Conservation (phyloP, 2,329 filamentous ascomycete genomes). For the Fusarium xylarioides region DNA sequence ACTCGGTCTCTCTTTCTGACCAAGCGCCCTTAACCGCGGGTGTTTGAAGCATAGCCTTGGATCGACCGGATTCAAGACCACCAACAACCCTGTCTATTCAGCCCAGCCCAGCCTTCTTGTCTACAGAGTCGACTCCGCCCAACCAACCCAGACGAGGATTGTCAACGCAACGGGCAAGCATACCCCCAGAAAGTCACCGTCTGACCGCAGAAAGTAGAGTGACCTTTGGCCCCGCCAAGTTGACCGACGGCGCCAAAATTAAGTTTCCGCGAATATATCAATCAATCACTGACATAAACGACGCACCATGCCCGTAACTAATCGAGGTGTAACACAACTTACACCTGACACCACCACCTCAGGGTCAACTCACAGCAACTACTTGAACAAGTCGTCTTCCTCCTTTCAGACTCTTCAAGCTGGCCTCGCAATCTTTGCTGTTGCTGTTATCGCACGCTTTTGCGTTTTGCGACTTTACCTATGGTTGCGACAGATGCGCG, state of each 20-base stretch:
- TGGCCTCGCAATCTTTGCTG: constrained; percentile 47
- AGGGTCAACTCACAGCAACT: constrained; percentile 39
- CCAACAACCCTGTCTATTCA: constrained; percentile 42
- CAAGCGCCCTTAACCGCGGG: constrained; percentile 26
- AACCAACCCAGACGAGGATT: constrained; percentile 44
- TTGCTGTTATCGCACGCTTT: constrained; percentile 48
- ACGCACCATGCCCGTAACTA: constrained; percentile 45
- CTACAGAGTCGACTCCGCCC: constrained; percentile 39
- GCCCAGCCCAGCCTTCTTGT: constrained; percentile 38
- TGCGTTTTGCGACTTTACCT: constrained; percentile 39
- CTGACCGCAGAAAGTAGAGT: constrained; percentile 49
- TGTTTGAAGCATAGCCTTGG: constrained; percentile 7
- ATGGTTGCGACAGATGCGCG: constrained; percentile 43
- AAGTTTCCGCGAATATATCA: constrained; percentile 41
- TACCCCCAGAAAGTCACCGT: constrained; percentile 44
- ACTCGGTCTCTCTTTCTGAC: neutral
- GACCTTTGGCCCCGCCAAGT: constrained; percentile 45
- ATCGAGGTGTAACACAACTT: constrained; percentile 45
- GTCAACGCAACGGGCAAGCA: constrained; percentile 42
- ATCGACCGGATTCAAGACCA: constrained; percentile 27
- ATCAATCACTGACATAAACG: constrained; percentile 38
- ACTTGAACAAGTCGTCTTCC: constrained; percentile 46
- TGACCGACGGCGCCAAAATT: constrained; percentile 46
- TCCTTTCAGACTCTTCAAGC: constrained; percentile 41
- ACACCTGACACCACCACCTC: constrained; percentile 42